Percentiles rank a stretch among this genome's conserved stretches.
These are phyloP conservation scores for Fusarium sp. DNA, from an alignment of 2,329 filamentous ascomycete species.

Conservation along the genomic window DNA sequence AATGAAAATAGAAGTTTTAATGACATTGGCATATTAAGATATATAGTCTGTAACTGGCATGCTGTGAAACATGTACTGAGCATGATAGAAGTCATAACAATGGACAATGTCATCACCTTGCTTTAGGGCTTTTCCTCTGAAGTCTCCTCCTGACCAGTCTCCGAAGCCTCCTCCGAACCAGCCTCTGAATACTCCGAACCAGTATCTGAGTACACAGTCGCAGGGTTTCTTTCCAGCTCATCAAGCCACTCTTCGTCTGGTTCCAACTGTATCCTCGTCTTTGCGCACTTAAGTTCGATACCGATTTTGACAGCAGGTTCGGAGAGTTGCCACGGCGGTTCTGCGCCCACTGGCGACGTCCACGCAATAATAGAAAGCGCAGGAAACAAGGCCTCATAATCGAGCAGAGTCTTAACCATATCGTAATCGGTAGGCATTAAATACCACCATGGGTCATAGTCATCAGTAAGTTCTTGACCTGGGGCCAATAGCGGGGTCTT, in stretches of 20 bases:
- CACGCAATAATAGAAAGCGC: background rate
- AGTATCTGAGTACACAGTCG: background rate
- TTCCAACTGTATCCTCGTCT: accelerated
- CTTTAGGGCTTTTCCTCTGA: background rate
- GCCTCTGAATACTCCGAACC: background rate
- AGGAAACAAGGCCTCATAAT: background rate
- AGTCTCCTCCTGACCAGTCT: background rate
- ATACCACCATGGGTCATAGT: background rate
- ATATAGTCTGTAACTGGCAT: background rate
- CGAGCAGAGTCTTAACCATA: background rate
- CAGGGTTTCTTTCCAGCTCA: background rate
- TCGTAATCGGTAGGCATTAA: background rate
- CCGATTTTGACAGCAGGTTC: background rate
- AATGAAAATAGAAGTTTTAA: background rate
- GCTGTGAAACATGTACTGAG: background rate
- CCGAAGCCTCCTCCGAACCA: background rate
- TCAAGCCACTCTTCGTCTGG: background rate
- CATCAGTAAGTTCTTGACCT: background rate
- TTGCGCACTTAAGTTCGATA: background rate
- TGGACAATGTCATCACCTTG: accelerated
- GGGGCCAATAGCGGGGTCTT: background rate
- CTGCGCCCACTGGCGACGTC: background rate
- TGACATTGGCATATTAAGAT: background rate
- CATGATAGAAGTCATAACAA: background rate
- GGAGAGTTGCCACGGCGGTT: background rate